A percentile compares a stretch with the other conserved stretches of the same genome.
Evolutionary conservation across 106 monocot species (phyloP).

Genomic region (Dioscorea alata): DNA sequence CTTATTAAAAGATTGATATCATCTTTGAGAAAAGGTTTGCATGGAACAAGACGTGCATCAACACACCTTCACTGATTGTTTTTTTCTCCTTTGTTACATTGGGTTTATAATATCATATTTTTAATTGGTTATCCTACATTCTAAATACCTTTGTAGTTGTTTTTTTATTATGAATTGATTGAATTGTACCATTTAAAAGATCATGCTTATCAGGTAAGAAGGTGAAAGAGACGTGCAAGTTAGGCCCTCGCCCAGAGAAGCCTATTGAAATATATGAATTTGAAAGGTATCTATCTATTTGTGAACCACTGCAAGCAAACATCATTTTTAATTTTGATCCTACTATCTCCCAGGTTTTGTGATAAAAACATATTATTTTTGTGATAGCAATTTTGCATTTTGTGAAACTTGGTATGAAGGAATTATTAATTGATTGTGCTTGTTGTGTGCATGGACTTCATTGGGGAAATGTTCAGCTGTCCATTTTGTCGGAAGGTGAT

Average conservation of each 20-base stretch:
- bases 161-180: too few relatives aligned
- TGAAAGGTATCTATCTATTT: constrained; percentile 64
- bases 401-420: too few relatives aligned
- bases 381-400: too few relatives aligned
- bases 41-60: too few relatives aligned
- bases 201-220: constrained; percentile 44
- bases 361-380: too few relatives aligned
- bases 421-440: constrained; percentile 12
- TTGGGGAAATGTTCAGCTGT: constrained; percentile 49
- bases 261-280: constrained; percentile 98
- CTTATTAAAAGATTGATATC: too few relatives aligned
- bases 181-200: not conserved
- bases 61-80: not conserved
- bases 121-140: not conserved
- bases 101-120: not conserved
- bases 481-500: constrained; percentile 97
- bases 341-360: not conserved
- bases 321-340: not conserved
- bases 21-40: too few relatives aligned
- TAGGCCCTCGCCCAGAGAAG: constrained; percentile 78
- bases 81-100: not conserved
- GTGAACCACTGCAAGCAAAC: not conserved
- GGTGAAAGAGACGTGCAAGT: constrained; percentile 73
- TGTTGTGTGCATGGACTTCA: constrained; percentile 14
- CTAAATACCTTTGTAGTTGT: too few relatives aligned